Evolutionary conservation across 345 rosid genomes (phyloP).

Genomic region (Linum trigynum): DNA sequence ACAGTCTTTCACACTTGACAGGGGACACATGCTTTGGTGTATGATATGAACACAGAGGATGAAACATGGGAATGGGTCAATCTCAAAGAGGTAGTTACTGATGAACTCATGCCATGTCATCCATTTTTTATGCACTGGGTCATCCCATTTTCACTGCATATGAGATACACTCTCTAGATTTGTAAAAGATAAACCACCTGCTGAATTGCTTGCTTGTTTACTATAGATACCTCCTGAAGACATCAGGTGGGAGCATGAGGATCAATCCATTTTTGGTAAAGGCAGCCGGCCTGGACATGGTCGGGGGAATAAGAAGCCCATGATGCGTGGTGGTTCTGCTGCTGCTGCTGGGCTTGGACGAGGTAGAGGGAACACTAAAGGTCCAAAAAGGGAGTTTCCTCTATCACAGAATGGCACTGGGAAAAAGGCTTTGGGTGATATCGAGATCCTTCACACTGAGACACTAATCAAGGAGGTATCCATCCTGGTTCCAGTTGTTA

Average conservation of each 20-base stretch:
- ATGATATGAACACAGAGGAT: constrained; percentile 54
- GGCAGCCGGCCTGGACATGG: constrained; percentile 37
- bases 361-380: constrained; percentile 46
- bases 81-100: constrained; percentile 53
- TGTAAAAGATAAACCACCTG: not conserved
- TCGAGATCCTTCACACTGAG: constrained; percentile 67
- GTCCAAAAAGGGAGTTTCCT: constrained; percentile 54
- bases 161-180: not conserved
- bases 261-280: constrained; percentile 45
- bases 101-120: not conserved
- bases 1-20: constrained; percentile 15
- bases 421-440: constrained; percentile 46
- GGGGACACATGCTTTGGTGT: constrained; percentile 84
- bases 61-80: constrained; percentile 98
- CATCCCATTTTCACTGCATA: not conserved
- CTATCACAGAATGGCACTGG: constrained; percentile 69
- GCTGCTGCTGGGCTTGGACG: constrained; percentile 41
- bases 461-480: constrained; percentile 59
- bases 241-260: constrained; percentile 66
- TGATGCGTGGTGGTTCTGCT: constrained; percentile 27
- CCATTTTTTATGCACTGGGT: not conserved
- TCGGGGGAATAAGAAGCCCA: constrained; percentile 42
- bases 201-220: not conserved
- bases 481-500: not conserved
- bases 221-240: constrained; percentile 70